Percentiles rank a stretch among this genome's conserved stretches.
These are phyloP conservation scores for Mrakia blollopis DNA, from an alignment of 768 basidiomycete genomes.

Conservation along the genomic window DNA sequence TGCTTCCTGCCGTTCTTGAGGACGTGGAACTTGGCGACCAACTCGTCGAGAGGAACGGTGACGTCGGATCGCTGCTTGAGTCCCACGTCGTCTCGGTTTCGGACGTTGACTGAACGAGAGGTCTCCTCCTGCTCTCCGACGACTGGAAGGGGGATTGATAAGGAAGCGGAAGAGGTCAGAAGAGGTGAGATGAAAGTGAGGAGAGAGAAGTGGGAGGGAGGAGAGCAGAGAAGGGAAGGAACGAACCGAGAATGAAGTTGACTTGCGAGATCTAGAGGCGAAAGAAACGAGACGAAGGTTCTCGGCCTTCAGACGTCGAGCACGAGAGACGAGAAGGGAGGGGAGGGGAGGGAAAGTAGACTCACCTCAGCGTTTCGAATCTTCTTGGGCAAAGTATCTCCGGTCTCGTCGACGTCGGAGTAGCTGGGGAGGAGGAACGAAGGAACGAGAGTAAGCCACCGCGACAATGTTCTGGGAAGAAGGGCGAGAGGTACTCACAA, in stretches of 20 bases:
- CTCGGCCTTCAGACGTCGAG: neutral
- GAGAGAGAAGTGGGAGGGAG: neutral
- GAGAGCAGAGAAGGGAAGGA: neutral
- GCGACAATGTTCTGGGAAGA: neutral
- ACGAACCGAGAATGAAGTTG: constrained; percentile 90
- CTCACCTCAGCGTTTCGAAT: constrained; percentile 79
- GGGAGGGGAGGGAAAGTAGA: neutral
- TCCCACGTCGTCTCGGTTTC: constrained; percentile 90
- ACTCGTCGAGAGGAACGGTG: constrained; percentile 61
- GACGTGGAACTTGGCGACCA: constrained; percentile 62
- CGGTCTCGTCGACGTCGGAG: constrained; percentile 86
- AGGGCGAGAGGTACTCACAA: constrained; percentile 43
- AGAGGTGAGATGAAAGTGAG: neutral
- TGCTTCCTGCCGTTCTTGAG: constrained; percentile 61
- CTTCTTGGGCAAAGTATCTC: constrained; percentile 92
- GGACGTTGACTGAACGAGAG: constrained; percentile 80
- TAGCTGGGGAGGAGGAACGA: constrained; percentile 45
- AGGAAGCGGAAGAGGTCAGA: neutral
- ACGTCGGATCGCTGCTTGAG: constrained; percentile 62
- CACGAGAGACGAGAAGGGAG: neutral
- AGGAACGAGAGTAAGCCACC: neutral
- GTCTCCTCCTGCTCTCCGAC: constrained; percentile 92
- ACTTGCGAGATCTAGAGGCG: constrained; percentile 68
- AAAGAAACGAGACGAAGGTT: neutral
- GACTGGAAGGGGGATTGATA: constrained; percentile 51